phyloP scores from a whole-genome alignment of 164 flowering plant species.

The Magnolia officinalis region DNA sequence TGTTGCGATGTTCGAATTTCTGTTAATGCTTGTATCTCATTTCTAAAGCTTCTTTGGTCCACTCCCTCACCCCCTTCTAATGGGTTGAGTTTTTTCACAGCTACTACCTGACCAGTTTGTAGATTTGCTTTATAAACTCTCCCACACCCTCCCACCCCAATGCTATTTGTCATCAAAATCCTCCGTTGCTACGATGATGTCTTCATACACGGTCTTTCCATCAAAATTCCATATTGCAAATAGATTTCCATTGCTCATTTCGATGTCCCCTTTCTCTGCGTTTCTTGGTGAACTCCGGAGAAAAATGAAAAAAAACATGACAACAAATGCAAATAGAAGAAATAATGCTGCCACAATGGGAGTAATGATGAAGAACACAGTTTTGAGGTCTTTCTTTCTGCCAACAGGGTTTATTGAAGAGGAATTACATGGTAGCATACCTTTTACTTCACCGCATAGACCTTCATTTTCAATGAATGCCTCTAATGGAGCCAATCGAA shows the following conservation, averaged over 20 bases:
- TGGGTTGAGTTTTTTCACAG: constrained; percentile 23
- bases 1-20: constrained; percentile 52
- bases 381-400: not conserved
- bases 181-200: constrained; percentile 14
- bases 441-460: constrained; percentile 39
- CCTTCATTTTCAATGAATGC: constrained; percentile 18
- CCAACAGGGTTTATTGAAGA: not conserved
- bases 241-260: not conserved
- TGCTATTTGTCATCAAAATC: constrained; percentile 7
- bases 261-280: not conserved
- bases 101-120: constrained; percentile 17
- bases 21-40: constrained; percentile 48
- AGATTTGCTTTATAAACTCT: constrained; percentile 15
- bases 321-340: not conserved
- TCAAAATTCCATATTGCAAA: constrained; percentile 14
- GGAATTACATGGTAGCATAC: constrained; percentile 26
- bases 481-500: constrained; percentile 10
- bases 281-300: not conserved
- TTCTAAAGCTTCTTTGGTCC: constrained; percentile 36
- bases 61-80: constrained; percentile 25
- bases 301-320: not conserved
- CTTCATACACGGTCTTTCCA: constrained; percentile 8
- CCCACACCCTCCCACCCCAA: constrained; percentile 17
- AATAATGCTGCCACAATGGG: not conserved
- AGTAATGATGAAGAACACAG: not conserved